Conservation (phyloP, 2,329 filamentous ascomycete genomes). For the Sordariomycetes sp. region DNA sequence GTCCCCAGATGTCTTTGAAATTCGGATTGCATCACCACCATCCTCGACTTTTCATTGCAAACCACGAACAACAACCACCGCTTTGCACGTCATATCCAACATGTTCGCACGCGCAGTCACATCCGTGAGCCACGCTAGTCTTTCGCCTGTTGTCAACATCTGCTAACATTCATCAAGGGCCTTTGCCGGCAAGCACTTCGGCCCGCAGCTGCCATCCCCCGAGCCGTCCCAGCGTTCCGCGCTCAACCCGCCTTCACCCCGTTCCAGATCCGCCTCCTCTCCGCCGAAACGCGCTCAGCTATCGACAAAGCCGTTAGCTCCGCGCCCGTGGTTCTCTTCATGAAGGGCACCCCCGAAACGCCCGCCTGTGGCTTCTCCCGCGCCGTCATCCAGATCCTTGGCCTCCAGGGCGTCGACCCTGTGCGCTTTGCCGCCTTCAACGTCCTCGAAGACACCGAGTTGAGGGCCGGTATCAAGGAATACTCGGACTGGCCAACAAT, state of each 20-base stretch:
- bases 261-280: conserved; percentile 59
- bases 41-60: no score
- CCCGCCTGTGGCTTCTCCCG: conserved; percentile 96
- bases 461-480: conserved; percentile 92
- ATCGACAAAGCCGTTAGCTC: conserved; percentile 87
- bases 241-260: conserved; percentile 15
- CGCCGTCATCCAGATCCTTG: conserved; percentile 89
- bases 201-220: conserved; percentile 15
- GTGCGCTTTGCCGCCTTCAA: conserved; percentile 97
- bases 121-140: no score
- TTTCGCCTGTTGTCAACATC: not conserved
- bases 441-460: conserved; percentile 82
- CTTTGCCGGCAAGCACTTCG: conserved; percentile 26
- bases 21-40: no score
- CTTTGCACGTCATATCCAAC: no score
- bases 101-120: no score
- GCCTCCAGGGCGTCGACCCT: conserved; percentile 89
- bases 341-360: conserved; percentile 96
- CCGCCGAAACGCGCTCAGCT: conserved; percentile 66
- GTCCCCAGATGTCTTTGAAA: no score
- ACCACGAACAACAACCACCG: no score
- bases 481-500: conserved; percentile 99
- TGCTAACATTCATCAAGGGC: conserved; percentile 13
- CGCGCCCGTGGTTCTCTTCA: conserved; percentile 92
- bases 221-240: conserved; percentile 5